These are phyloP conservation scores for Clitocybe nebularis DNA, from an alignment of 1,284 basidiomycete genomes.

Conservation along the genomic window DNA sequence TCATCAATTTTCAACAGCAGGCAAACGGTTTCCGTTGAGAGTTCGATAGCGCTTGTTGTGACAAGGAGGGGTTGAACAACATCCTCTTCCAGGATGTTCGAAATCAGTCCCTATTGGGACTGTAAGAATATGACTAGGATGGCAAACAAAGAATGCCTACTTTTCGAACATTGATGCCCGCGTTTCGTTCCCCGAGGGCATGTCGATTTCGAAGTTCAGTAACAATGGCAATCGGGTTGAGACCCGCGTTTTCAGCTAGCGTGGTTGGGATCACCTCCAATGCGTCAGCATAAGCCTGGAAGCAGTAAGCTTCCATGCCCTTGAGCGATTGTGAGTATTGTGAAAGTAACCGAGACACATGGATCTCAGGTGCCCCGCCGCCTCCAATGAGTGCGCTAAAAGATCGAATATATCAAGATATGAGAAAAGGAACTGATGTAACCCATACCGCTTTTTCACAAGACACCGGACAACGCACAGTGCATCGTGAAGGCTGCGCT, in stretches of 20 bases:
- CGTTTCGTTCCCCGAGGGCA: conserved; percentile 90
- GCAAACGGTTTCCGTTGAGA: conserved; percentile 97
- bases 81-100: conserved; percentile 95
- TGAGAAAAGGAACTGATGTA: background rate
- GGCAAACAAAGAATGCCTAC: conserved; percentile 36
- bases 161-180: conserved; percentile 98
- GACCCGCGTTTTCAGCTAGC: conserved; percentile 95
- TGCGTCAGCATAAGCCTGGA: conserved; percentile 97
- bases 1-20: conserved; percentile 96
- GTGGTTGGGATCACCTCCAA: conserved; percentile 98
- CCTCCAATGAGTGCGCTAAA: conserved; percentile 91
- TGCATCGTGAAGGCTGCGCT: conserved; percentile 96
- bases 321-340: conserved; percentile 93
- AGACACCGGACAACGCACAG: conserved; percentile 97
- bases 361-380: conserved; percentile 97
- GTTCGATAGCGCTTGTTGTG: conserved; percentile 92
- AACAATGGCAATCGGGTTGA: conserved; percentile 98
- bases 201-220: conserved; percentile 97
- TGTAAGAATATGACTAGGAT: conserved; percentile 10
- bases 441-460: conserved; percentile 95
- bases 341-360: conserved; percentile 90
- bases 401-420: conserved; percentile 6
- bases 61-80: conserved; percentile 97
- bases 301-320: conserved; percentile 99
- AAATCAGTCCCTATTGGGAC: conserved; percentile 86